These are phyloP conservation scores for Aspergillus incahuasiensis DNA, from an alignment of 495 filamentous ascomycete genomes.

Conservation along the genomic window DNA sequence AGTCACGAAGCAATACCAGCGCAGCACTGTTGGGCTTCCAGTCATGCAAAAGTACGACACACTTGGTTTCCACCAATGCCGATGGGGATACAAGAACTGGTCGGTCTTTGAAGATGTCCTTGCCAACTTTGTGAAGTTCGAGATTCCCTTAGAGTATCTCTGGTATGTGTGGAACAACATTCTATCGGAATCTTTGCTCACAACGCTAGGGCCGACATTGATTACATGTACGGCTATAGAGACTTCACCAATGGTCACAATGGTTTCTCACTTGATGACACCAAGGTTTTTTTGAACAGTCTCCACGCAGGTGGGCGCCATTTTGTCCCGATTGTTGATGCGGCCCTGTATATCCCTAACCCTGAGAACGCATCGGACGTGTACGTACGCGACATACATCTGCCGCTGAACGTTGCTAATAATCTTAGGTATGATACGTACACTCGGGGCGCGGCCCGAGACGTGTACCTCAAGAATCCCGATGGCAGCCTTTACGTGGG, in stretches of 20 bases:
- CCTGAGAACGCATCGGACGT: constrained; percentile 66
- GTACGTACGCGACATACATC: constrained; percentile 25
- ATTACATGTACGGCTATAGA: constrained; percentile 55
- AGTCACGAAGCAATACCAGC: constrained; percentile 54
- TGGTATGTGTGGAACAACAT: constrained; percentile 44
- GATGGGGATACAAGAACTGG: constrained; percentile 64
- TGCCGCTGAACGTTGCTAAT: background rate
- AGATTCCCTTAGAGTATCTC: constrained; percentile 61
- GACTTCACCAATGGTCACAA: constrained; percentile 55
- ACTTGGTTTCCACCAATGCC: constrained; percentile 61
- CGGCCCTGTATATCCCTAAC: constrained; percentile 74
- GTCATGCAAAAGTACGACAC: constrained; percentile 61
- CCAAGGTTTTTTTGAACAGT: constrained; percentile 55
- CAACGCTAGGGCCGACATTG: constrained; percentile 48
- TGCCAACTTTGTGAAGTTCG: constrained; percentile 53
- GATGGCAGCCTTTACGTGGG: constrained; percentile 60
- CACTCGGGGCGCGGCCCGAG: constrained; percentile 58
- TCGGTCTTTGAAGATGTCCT: constrained; percentile 51
- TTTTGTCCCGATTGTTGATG: constrained; percentile 81
- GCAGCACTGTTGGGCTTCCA: constrained; percentile 53
- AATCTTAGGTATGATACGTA: constrained; percentile 55
- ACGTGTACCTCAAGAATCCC: constrained; percentile 60
- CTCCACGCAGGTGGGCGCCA: constrained; percentile 67
- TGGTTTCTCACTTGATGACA: constrained; percentile 46
- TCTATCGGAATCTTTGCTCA: background rate